Base-by-base conservation (phyloP, 2,329 filamentous ascomycete genomes). In the Incumbomyces delicatus region DNA sequence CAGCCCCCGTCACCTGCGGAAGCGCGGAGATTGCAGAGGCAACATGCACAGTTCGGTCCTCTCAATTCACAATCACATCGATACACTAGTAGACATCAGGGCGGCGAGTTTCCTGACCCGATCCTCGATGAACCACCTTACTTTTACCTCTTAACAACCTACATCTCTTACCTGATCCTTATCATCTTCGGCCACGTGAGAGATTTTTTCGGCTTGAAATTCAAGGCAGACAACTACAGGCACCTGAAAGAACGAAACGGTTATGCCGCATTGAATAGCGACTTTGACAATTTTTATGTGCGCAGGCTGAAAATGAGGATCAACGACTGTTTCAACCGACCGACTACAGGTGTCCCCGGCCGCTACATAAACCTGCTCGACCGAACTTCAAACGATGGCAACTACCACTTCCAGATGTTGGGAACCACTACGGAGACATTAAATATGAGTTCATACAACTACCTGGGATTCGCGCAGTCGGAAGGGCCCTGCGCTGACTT, bases 391-490 rank as follows among this genome's bases (percentile, higher is more conserved):
- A 78, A 90, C 61, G 87, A 98, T 63, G 88, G 87, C 73, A 98
- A 98, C 69, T 77, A 83, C 60, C 83, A 84, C 49, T 98, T 95
- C 72, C 79, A 85, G 63, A 81, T 88, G 66, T 89, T 86, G 1
- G 92, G 92, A 48, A 94, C 87, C 40, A 83, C 80, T 49, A 96
- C 90, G 1, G 87, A 98, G 67, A 96, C 92, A 0, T 73, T 98
- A 59, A 98, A 98, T 69, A 85, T 98, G 83, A 95, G 90, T 71
- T 98, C 92, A 1, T 98, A 98, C 76, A 98, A 98, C 68, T 98
- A 98, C 63, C 85, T 98, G 18, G 92, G 92, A 36, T 98, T 98
- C 60, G 92, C 92, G 43, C 92, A 98, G 66, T 95, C 92, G 0
- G 89, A 96, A 56, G 92, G 92, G 10, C 90, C 92, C 34, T 98